Evolutionary conservation across 148 eudicot genomes (phyloP).

Genomic region (Heliosperma pusillum): DNA sequence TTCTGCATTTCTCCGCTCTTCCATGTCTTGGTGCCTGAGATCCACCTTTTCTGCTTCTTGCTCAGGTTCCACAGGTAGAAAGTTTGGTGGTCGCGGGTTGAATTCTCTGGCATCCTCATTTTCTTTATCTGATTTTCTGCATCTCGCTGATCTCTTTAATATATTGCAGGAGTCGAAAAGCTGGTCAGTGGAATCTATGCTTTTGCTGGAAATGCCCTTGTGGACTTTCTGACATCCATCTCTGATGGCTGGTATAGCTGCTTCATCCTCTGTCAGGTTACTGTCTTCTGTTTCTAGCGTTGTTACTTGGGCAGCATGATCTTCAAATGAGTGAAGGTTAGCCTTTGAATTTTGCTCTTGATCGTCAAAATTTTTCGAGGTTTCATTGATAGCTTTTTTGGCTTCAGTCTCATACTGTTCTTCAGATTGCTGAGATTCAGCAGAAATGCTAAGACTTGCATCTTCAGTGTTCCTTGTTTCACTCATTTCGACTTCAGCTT

Average conservation of each 20-base stretch:
- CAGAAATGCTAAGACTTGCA: constrained; percentile 8
- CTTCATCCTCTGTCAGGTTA: constrained; percentile 12
- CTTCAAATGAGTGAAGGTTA: constrained; percentile 9
- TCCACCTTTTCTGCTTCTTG: constrained; percentile 75
- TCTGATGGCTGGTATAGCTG: constrained; percentile 11
- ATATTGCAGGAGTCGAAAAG: constrained; percentile 23
- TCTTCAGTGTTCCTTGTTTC: constrained; percentile 18
- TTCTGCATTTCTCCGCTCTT: constrained; percentile 67
- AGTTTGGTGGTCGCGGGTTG: constrained; percentile 78
- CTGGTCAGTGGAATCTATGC: constrained; percentile 26
- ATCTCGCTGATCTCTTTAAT: constrained; percentile 26
- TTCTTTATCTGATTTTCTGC: constrained; percentile 31
- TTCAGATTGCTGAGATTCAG: background rate
- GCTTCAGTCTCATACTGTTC: constrained; percentile 10
- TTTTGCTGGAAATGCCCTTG: constrained; percentile 1
- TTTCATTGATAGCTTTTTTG: background rate
- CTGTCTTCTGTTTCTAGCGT: constrained; percentile 12
- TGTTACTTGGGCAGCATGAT: constrained; percentile 8
- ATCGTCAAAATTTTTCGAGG: constrained; percentile 16
- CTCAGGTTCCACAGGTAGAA: constrained; percentile 54
- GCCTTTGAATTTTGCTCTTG: constrained; percentile 22
- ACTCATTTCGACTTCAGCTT: background rate
- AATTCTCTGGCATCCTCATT: constrained; percentile 44
- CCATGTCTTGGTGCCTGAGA: constrained; percentile 71
- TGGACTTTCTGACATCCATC: constrained; percentile 9